Base-by-base conservation (phyloP, 805 yeast genomes). In the Kurtzmaniella fragi region DNA sequence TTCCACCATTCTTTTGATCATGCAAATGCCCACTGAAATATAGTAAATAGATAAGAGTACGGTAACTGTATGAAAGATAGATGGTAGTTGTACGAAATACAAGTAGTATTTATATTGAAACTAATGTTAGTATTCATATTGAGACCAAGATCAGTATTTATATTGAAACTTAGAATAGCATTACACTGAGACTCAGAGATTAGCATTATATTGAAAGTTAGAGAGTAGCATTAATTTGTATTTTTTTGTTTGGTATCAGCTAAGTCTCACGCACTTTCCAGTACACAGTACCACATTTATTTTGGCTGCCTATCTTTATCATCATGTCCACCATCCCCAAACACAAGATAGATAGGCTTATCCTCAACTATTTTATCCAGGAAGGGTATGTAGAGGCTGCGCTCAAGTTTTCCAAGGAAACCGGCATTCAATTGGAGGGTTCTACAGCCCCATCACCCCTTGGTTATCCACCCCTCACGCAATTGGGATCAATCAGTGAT, bases 371-470 rank as follows among this genome's bases (percentile, higher is more conserved):
- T 58, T 73, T 88, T 44, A 76, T 88, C 11, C 77, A 78, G 37
- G 90, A 86, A 61, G 95, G 93, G 0, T 82, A 84, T 54, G 80
- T 80, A 42, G 72, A 78, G 11, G 80, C 95, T 0, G 84, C 87
- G 1, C 42, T 63, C 11, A 70, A 71, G 33, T 78, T 85, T 62
- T 74, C 87, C 3, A 63, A 65, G 39, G 93, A 84, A 47, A 58
- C 77, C 3, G 69, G 71, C 16, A 51, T 71, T 2, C 56, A 53
- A 8, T 41, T 37, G 20, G 13, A 17, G 8, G 38, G 30, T 31
- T 11, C 12, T 15, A 23, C 31, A 10, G 32, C 11, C 8, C 5
- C 5, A 20, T 20, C 25, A 5, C 5, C 25, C 8, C 25, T 8
- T 20, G 25, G 20, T 31, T 35, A 35, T 31, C 29, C 42, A 28